A percentile compares a stretch with the other conserved stretches of the same genome.
Evolutionary conservation across 345 rosid genomes (phyloP).

Genomic region (Raphanus sativus): DNA sequence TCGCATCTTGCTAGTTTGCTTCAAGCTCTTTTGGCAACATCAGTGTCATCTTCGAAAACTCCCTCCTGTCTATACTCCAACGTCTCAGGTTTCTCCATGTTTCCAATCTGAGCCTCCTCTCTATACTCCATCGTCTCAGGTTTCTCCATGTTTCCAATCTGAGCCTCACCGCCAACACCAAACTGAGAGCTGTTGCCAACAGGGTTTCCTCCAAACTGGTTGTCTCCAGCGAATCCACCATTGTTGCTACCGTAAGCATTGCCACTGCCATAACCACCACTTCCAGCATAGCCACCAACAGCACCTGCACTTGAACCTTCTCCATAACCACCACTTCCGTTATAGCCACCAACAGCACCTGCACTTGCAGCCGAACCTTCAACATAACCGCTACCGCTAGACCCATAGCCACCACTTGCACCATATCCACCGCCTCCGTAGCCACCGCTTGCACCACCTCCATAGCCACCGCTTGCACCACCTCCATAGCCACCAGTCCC

Average conservation of each 20-base stretch:
- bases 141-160: constrained; percentile 35
- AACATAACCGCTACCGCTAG: constrained; percentile 12
- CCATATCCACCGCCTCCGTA: constrained; percentile 23
- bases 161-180: constrained; percentile 31
- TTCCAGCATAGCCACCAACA: constrained; percentile 42
- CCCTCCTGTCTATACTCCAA: constrained; percentile 33
- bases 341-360: constrained; percentile 37
- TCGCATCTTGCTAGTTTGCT: neutral
- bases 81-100: constrained; percentile 15
- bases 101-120: constrained; percentile 36
- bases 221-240: constrained; percentile 28
- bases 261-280: constrained; percentile 17
- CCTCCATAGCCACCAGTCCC: constrained; percentile 20
- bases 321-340: constrained; percentile 33
- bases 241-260: constrained; percentile 15
- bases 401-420: constrained; percentile 38
- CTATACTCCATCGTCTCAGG: constrained; percentile 21
- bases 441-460: constrained; percentile 8
- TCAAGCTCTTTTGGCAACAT: constrained; percentile 80
- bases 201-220: constrained; percentile 31
- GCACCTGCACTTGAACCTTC: constrained; percentile 29
- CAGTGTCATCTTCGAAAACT: constrained; percentile 39
- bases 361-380: constrained; percentile 10
- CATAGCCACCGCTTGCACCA: constrained; percentile 12
- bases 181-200: constrained; percentile 27